Evolutionary conservation across 495 filamentous ascomycete genomes (phyloP).

Genomic region (Neurospora discreta): DNA sequence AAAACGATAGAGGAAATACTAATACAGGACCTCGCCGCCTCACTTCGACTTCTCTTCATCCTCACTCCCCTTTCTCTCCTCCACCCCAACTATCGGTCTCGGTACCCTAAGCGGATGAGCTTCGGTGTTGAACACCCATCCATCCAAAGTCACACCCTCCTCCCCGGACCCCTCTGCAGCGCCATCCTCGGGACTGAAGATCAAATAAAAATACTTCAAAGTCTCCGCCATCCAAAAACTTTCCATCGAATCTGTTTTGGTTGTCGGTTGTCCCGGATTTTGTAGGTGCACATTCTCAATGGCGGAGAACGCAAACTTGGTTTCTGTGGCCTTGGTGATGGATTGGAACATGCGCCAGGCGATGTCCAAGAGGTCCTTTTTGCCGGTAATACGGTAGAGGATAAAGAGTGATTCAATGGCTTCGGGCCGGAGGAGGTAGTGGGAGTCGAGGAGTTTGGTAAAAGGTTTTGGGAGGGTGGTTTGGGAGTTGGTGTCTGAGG

Average conservation of each 20-base stretch:
- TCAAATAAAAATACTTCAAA: constrained; percentile 58
- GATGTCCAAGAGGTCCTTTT: constrained; percentile 49
- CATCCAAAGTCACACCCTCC: constrained; percentile 49
- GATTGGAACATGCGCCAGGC: constrained; percentile 70
- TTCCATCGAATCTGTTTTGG: constrained; percentile 38
- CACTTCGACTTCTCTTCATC: neutral
- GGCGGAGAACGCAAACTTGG: constrained; percentile 46
- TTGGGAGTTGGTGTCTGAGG: neutral
- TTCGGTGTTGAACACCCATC: constrained; percentile 82
- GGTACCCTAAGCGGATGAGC: constrained; percentile 55
- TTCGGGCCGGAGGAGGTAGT: constrained; percentile 47
- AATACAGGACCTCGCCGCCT: neutral
- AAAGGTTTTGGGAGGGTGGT: constrained; percentile 53
- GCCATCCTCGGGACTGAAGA: constrained; percentile 55
- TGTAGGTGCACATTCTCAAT: constrained; percentile 37
- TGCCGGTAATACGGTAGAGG: constrained; percentile 65
- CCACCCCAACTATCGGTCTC: constrained; percentile 9
- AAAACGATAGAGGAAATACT: neutral
- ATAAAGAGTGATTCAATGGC: constrained; percentile 66
- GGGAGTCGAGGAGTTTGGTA: constrained; percentile 14
- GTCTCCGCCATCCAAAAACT: constrained; percentile 43
- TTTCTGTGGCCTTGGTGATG: constrained; percentile 49
- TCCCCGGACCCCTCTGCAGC: constrained; percentile 21
- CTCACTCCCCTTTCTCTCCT: too few species aligned
- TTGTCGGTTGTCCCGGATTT: constrained; percentile 5